phyloP scores from a whole-genome alignment of 306 rosid genomes.

The Gleditsia sinensis region DNA sequence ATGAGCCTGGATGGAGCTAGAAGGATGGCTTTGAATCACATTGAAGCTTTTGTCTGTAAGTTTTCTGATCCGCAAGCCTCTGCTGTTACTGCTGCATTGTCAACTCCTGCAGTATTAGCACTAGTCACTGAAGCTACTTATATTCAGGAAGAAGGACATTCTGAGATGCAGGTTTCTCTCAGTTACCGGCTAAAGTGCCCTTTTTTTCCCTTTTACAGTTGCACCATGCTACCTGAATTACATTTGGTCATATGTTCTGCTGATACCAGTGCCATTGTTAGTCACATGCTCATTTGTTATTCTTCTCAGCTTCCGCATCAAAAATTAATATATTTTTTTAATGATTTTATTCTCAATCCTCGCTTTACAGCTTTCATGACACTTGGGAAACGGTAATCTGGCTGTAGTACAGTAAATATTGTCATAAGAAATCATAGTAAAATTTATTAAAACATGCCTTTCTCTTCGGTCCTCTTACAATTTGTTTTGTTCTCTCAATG shows the following conservation, averaged over 20 bases:
- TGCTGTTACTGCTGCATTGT: conserved; percentile 87
- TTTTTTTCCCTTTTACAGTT: conserved; percentile 5
- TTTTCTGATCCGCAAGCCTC: conserved; percentile 92
- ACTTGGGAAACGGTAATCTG: background rate
- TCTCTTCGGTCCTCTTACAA: too few species aligned
- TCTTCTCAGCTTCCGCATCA: too few species aligned
- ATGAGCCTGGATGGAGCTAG: conserved; percentile 95
- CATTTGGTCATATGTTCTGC: conserved; percentile 19
- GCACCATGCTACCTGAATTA: background rate
- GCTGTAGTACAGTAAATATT: background rate
- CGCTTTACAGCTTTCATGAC: background rate
- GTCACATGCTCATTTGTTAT: background rate
- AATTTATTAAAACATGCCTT: background rate
- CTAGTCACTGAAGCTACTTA: conserved; percentile 94
- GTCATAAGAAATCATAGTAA: background rate
- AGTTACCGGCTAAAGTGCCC: conserved; percentile 7
- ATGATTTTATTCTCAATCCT: background rate
- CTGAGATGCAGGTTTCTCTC: conserved; percentile 90
- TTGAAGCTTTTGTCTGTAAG: conserved; percentile 78
- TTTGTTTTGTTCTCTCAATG: background rate
- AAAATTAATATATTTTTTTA: too few species aligned
- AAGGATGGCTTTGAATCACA: conserved; percentile 92
- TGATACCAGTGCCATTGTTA: conserved; percentile 1
- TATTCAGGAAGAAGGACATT: conserved; percentile 97
- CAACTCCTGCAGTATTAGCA: conserved; percentile 85